Base-by-base conservation (phyloP, 75 land plant genomes). In the Adiantum capillusveneris region DNA sequence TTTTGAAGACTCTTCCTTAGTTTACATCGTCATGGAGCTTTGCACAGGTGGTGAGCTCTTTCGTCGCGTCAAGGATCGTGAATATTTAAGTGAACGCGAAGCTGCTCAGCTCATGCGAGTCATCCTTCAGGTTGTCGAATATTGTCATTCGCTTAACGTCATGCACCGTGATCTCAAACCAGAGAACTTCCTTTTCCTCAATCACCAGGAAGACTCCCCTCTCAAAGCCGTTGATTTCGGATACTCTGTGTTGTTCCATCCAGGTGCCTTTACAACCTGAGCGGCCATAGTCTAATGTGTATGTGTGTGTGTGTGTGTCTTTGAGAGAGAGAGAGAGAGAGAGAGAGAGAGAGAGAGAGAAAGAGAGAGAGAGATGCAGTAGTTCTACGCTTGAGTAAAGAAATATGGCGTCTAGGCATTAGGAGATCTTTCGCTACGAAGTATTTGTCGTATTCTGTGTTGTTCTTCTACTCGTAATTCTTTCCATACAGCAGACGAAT, bases 111-210 rank as follows among this genome's bases (percentile, higher is more conserved):
- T 88, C 37, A 75, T 79, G 52, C 61, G 80, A 58, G 74, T 73
- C 31, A 85, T 92, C 46, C 89, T 89, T 9, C 70, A 82, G 1
- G 97, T 85, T 16, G 89, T 92, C 7, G 75, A 78, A 72, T 69
- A 77, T 29, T 84, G 94, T 28, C 97, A 91, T 60, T 84, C 92
- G 5, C 81, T 82, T 42, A 83, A 82, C 0, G 93, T 91, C 7
- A 84, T 91, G 84, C 97, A 89, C 63, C 71, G 96, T 20, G 96
- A 90, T 60, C 72, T 90, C 44, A 90, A 90, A 76, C 96, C 96
- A n/a, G 97, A 91, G 76, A 91, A 91, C 51, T 91, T 89, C 71
- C 48, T 91, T 65, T 79, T 84, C 27, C 48, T 67, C 17, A 68
- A 58, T 31, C 20, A 45, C 1, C 71, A 65, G 6, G 94, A 84